These are phyloP conservation scores for Dendrobium nobile DNA, from an alignment of 106 monocot species.

Conservation along the genomic window DNA sequence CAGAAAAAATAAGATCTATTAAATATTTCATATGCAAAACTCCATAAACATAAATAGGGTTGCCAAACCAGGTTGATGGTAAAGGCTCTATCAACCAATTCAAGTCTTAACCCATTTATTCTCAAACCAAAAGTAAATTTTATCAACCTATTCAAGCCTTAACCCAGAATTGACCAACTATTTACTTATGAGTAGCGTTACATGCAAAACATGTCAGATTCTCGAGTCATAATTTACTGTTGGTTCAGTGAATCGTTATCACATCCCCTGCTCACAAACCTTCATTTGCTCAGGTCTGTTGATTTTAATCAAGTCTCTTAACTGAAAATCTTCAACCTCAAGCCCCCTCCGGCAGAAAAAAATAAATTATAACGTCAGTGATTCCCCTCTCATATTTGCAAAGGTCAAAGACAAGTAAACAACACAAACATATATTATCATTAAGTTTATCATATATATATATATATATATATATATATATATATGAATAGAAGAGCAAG, in stretches of 20 bases:
- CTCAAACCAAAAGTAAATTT: neutral
- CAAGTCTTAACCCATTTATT: neutral
- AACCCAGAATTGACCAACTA: neutral
- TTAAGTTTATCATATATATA: neutral
- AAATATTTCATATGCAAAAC: neutral
- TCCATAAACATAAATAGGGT: neutral
- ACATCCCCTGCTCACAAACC: neutral
- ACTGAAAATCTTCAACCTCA: neutral
- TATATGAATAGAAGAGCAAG: neutral
- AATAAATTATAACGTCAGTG: neutral
- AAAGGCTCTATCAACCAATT: neutral
- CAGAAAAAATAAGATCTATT: neutral
- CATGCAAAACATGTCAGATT: neutral
- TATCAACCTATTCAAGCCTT: neutral
- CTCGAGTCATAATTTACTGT: neutral
- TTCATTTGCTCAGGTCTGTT: neutral
- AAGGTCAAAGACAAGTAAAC: neutral
- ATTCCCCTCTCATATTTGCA: neutral
- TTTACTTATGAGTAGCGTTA: neutral
- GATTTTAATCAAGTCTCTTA: neutral
- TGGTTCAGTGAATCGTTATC: neutral
- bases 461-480: no score
- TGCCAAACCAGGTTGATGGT: neutral
- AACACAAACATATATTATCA: neutral
- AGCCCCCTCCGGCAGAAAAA: neutral